Base-by-base conservation (phyloP, 73 alveolate species). In the Tetrahymena elliotti region DNA sequence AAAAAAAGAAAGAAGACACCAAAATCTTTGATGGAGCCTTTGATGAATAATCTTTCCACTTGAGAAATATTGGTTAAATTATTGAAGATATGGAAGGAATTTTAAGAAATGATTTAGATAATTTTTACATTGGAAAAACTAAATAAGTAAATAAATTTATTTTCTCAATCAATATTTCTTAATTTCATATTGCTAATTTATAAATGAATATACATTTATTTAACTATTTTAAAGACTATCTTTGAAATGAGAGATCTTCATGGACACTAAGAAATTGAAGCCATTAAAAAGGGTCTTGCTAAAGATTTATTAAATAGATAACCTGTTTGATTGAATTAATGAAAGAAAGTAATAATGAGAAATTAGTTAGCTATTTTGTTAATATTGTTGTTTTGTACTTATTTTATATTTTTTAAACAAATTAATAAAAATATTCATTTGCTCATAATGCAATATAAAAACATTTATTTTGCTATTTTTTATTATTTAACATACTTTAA, bases 1-100 rank as follows among this genome's bases (percentile, higher is more conserved):
- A n/a, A n/a, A n/a, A 68, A 68, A 35, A 94, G 96, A 94, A 94
- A 92, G 96, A 94, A 35, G 96, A 94, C 27, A 83, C 96, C 5
- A 52, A 33, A 33, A 39, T 84, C 0, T 68, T 93, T 6, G 84
- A 40, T 39, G 96, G 93, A 47, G 40, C 47, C 11, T 24, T 36
- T 31, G 96, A 94, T n/a, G 15, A 84, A 34, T 84, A 94, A 3
- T 24, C 83, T 33, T 84, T 94, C 88, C 96, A 94, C 40, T 68
- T 94, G 31, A 88, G 33, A 92, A 94, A 92, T 84, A 94, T 94
- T 33, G 96, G 96, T 39, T 39, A 88, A 36, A 53, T 94, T 31
- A 53, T 94, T 31, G 96, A 94, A 53, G 96, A 94, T 33, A 38
- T 84, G 34, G 96, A 94, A 88, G 52, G 95, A 16, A 84, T 40